A percentile compares a stretch with the other conserved stretches of the same genome.
These are phyloP conservation scores for Stylosanthes scabra DNA, from an alignment of 331 rosid genomes.

Conservation along the genomic window DNA sequence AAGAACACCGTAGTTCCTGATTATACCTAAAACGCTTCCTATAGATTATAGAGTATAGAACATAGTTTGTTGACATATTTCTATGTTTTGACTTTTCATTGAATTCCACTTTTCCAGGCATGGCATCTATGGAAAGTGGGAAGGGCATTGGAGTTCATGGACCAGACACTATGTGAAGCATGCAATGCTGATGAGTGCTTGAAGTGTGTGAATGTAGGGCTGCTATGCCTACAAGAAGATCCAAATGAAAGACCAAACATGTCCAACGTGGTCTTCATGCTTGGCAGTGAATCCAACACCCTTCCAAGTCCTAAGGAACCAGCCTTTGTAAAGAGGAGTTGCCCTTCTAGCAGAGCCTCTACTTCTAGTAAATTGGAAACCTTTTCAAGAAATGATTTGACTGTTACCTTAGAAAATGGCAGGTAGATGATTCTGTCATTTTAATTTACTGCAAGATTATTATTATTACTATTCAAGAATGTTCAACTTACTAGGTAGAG, in stretches of 20 bases:
- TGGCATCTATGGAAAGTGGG: slow-evolving; percentile 77
- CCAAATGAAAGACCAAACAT: slow-evolving; percentile 75
- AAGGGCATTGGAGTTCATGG: slow-evolving; percentile 57
- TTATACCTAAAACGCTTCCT: too few relatives aligned
- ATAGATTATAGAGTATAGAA: background rate
- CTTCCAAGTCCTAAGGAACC: slow-evolving; percentile 76
- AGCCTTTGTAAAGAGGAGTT: slow-evolving; percentile 64
- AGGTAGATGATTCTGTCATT: slow-evolving; percentile 41
- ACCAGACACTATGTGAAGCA: slow-evolving; percentile 50
- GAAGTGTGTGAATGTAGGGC: slow-evolving; percentile 66
- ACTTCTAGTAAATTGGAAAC: slow-evolving; percentile 72
- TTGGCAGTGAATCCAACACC: slow-evolving; percentile 63
- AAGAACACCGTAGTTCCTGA: too few relatives aligned
- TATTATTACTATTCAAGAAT: background rate
- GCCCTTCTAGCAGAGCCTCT: slow-evolving; percentile 78
- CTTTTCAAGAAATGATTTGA: slow-evolving; percentile 71
- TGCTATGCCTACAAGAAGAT: slow-evolving; percentile 79
- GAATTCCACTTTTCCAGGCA: slow-evolving; percentile 54
- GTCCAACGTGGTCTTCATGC: slow-evolving; percentile 76
- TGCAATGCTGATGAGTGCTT: slow-evolving; percentile 63
- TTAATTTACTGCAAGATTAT: background rate
- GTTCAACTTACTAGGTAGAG: background rate
- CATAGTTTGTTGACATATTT: background rate
- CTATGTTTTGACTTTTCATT: slow-evolving; percentile 10
- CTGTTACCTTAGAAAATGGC: slow-evolving; percentile 70